Evolutionary conservation across 768 basidiomycete species (phyloP).

Genomic region (Hericium erinaceus): DNA sequence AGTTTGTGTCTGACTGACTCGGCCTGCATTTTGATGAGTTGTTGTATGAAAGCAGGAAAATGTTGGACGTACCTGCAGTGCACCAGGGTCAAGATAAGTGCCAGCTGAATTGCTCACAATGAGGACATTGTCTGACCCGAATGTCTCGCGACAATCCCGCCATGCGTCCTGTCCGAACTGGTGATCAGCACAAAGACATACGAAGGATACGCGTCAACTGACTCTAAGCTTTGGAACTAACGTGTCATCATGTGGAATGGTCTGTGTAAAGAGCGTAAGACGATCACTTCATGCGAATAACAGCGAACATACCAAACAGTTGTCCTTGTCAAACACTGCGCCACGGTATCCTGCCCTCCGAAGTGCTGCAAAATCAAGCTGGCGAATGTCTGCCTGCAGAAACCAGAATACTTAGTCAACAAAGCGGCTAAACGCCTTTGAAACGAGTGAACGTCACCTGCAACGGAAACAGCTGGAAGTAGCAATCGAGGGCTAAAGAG

Average conservation of each 20-base stretch:
- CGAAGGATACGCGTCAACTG: neutral
- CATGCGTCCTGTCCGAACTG: slow-evolving; percentile 49
- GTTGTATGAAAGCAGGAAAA: neutral
- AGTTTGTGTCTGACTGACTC: slow-evolving; percentile 78
- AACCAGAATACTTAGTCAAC: neutral
- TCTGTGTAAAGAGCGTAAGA: slow-evolving; percentile 36
- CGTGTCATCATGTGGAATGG: slow-evolving; percentile 65
- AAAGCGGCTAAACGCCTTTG: neutral
- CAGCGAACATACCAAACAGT: slow-evolving; percentile 65
- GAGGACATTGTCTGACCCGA: slow-evolving; percentile 72
- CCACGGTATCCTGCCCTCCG: slow-evolving; percentile 72
- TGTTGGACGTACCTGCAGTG: slow-evolving; percentile 57
- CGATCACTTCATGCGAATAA: neutral
- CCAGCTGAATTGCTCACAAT: slow-evolving; percentile 95
- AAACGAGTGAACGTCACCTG: slow-evolving; percentile 38
- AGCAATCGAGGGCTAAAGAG: slow-evolving; percentile 57
- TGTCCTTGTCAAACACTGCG: slow-evolving; percentile 97
- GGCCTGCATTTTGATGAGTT: slow-evolving; percentile 39
- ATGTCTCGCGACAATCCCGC: slow-evolving; percentile 58
- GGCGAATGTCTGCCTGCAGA: slow-evolving; percentile 69
- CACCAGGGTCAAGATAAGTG: slow-evolving; percentile 63
- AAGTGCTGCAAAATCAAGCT: slow-evolving; percentile 68
- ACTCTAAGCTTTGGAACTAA: slow-evolving; percentile 74
- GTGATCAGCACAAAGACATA: neutral
- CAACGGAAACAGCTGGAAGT: slow-evolving; percentile 54